phyloP scores from a whole-genome alignment of 495 filamentous ascomycete species.

The Apodospora peruviana region DNA sequence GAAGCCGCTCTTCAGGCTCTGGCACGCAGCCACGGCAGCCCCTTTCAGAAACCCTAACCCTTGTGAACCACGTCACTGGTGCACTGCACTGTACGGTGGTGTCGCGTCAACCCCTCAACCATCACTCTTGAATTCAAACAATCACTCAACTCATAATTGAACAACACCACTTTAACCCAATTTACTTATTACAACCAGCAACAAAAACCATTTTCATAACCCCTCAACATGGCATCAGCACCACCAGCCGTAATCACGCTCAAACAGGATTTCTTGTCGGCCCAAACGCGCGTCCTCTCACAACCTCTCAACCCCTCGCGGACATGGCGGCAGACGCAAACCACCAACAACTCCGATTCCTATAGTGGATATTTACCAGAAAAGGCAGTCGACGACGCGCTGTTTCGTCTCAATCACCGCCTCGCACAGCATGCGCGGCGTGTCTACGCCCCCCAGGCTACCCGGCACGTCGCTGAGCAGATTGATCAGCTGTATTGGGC shows the following conservation, averaged over 20 bases:
- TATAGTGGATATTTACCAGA: slow-evolving; percentile 42
- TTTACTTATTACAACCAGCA: too few relatives aligned
- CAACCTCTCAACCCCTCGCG: slow-evolving; percentile 50
- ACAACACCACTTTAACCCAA: too few relatives aligned
- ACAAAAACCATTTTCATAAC: too few relatives aligned
- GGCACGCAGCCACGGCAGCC: too few relatives aligned
- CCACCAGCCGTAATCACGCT: slow-evolving; percentile 52
- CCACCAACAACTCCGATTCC: slow-evolving; percentile 7
- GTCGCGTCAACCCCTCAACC: too few relatives aligned
- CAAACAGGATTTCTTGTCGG: slow-evolving; percentile 59
- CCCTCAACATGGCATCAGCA: too few relatives aligned
- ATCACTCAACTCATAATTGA: too few relatives aligned
- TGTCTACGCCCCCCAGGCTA: slow-evolving; percentile 68
- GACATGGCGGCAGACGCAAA: slow-evolving; percentile 49
- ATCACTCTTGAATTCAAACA: too few relatives aligned
- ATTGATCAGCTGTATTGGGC: slow-evolving; percentile 66
- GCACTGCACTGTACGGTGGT: too few relatives aligned
- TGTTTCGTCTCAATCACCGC: slow-evolving; percentile 55
- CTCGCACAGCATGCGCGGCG: slow-evolving; percentile 65
- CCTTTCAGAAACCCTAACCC: too few relatives aligned
- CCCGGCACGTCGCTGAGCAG: slow-evolving; percentile 77
- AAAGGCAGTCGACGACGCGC: slow-evolving; percentile 39
- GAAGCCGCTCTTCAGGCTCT: too few relatives aligned
- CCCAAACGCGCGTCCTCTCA: slow-evolving; percentile 58
- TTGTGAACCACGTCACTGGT: too few relatives aligned